Evolutionary conservation across 169 alveolate genomes (phyloP), one percentile per base, ranked within the genome.

Genomic region (Pseudocohnilembus persalinus): DNA sequence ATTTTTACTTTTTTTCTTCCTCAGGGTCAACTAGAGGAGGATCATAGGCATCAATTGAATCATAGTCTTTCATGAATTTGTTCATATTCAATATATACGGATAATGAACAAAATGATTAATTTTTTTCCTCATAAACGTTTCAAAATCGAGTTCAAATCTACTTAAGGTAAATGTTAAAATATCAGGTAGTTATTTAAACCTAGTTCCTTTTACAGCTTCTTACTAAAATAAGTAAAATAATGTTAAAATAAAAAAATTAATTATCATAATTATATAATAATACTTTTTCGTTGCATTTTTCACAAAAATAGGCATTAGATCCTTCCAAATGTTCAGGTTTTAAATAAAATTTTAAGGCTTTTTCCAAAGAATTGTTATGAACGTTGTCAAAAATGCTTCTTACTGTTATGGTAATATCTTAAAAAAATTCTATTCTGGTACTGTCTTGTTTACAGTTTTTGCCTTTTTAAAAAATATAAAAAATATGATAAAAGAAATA

Each of bases 81-180:
- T 94, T 95, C 97, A 94, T 93, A 83, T 96, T 91, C 76, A 96
- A 90, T 31, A 90, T 84, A 63, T 84, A 88, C 30, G 98, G 98
- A 88, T 94, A 95, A 28, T 94, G 81, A 73, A 96, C 94, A 77
- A 85, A 83, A 83, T 95, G 96, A 87, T 93, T 92, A 81, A 96
- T 83, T 87, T 96, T 96, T 27, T 87, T 87, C 83, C 96, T 88
- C 76, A 87, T 64, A 84, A 94, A 87, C 20, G 97, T 91, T 77
- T 83, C 83, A 83, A 87, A 91, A 88, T 96, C 96, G 29, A 96
- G 88, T 80, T 96, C 97, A 87, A 96, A 96, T 80, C 98, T 83
- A 65, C 92, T 92, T 31, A 94, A 85, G 4, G 87, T 90, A 0
- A 95, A 80, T 1, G 84, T 90, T 29, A 92, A 49, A 31, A 93